phyloP scores from a whole-genome alignment of 768 basidiomycete species.

The Rhizopogon vesiculosus region DNA sequence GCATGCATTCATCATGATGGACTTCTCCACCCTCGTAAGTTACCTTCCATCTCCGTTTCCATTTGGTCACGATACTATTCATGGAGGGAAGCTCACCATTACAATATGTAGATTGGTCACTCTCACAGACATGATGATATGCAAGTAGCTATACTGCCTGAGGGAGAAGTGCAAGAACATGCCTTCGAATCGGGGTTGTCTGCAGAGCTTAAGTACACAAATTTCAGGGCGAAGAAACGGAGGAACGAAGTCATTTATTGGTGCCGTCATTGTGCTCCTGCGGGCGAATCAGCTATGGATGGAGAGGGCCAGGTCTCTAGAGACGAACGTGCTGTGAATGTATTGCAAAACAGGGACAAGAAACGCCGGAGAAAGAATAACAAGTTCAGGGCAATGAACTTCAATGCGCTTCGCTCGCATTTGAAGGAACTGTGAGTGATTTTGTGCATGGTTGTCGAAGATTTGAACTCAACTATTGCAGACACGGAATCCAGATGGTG shows the following conservation, averaged over 20 bases:
- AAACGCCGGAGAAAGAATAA: constrained; percentile 4
- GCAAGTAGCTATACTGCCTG: constrained; percentile 32
- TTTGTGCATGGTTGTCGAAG: neutral
- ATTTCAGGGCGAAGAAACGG: constrained; percentile 17
- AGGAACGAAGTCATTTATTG: constrained; percentile 38
- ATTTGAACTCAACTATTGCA: constrained; percentile 20
- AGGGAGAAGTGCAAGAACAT: neutral
- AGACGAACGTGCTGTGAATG: neutral
- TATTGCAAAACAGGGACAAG: neutral
- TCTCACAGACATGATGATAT: constrained; percentile 58
- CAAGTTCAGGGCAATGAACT: constrained; percentile 31
- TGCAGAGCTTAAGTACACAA: constrained; percentile 14
- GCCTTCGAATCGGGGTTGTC: constrained; percentile 21
- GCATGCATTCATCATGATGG: constrained; percentile 41
- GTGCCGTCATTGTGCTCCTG: constrained; percentile 47
- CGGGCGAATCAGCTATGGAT: neutral
- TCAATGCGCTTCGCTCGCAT: constrained; percentile 60
- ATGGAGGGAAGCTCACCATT: neutral
- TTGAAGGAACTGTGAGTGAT: constrained; percentile 52
- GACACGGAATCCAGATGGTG: constrained; percentile 44
- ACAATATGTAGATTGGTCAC: constrained; percentile 49
- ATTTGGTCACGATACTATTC: neutral
- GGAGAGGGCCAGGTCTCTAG: neutral
- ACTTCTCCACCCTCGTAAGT: constrained; percentile 42
- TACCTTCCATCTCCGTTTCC: neutral